phyloP scores from a whole-genome alignment of 2,329 filamentous ascomycete species.

The Colletotrichum costaricense region DNA sequence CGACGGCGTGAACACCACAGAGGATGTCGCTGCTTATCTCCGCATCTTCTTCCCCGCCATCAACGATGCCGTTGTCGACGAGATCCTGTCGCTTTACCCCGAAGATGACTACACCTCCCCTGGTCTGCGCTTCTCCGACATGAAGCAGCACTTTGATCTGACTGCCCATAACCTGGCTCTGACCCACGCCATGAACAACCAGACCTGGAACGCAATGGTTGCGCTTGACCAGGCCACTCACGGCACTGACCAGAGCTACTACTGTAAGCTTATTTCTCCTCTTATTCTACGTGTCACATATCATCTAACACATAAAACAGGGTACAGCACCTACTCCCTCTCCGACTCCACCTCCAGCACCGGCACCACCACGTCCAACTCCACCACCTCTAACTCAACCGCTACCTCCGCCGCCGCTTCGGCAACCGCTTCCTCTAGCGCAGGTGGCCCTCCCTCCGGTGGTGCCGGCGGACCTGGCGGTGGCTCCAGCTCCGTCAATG shows the following conservation, averaged over 20 bases:
- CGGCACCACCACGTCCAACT: background rate
- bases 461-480: constrained; percentile 2
- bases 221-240: constrained; percentile 4
- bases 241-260: constrained; percentile 23
- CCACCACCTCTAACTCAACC: background rate
- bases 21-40: constrained; percentile 53
- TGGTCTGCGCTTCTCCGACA: constrained; percentile 14
- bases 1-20: constrained; percentile 54
- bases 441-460: background rate
- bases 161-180: constrained; percentile 16
- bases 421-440: background rate
- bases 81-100: constrained; percentile 48
- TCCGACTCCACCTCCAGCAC: background rate
- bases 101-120: constrained; percentile 11
- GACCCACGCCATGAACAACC: constrained; percentile 16
- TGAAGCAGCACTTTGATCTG: constrained; percentile 15
- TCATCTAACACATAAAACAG: background rate
- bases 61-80: constrained; percentile 42
- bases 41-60: constrained; percentile 38
- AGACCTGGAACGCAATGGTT: constrained; percentile 11
- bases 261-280: background rate
- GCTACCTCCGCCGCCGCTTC: background rate
- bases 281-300: fast-evolving
- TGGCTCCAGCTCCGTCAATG: constrained; percentile 7
- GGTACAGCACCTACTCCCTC: constrained; percentile 16